These are phyloP conservation scores for Cephalotrichum gorgonifer DNA, from an alignment of 2,329 filamentous ascomycete genomes.

Conservation along the genomic window DNA sequence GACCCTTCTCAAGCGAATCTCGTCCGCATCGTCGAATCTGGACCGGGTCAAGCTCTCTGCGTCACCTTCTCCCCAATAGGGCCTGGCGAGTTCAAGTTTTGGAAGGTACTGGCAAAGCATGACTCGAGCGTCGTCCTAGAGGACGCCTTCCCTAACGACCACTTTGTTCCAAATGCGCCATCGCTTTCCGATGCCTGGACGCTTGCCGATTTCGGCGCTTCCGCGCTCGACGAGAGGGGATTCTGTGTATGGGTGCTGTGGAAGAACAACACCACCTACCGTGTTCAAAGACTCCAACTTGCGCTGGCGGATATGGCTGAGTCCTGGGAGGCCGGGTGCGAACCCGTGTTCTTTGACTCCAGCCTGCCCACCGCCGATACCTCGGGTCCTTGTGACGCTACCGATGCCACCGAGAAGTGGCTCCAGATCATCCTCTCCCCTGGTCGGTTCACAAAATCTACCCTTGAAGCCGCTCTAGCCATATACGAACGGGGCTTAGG, in stretches of 20 bases:
- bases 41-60: slow-evolving; percentile 44
- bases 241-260: slow-evolving; percentile 66
- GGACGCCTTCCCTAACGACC: slow-evolving; percentile 56
- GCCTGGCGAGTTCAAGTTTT: slow-evolving; percentile 89
- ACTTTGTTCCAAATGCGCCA: slow-evolving; percentile 49
- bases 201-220: slow-evolving; percentile 63
- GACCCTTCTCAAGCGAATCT: slow-evolving; percentile 71
- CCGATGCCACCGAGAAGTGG: slow-evolving; percentile 76
- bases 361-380: slow-evolving; percentile 41
- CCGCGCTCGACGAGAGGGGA: slow-evolving; percentile 39
- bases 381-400: slow-evolving; percentile 52
- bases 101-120: slow-evolving; percentile 59
- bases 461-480: slow-evolving; percentile 71
- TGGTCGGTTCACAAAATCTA: slow-evolving; percentile 68
- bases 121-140: slow-evolving; percentile 54
- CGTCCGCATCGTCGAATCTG: slow-evolving; percentile 57
- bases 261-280: slow-evolving; percentile 75
- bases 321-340: slow-evolving; percentile 62
- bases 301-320: slow-evolving; percentile 51
- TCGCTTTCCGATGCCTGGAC: slow-evolving; percentile 71
- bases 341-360: slow-evolving; percentile 52
- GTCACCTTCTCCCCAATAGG: slow-evolving; percentile 84
- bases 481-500: slow-evolving; percentile 65
- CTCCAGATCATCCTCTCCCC: slow-evolving; percentile 73
- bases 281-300: slow-evolving; percentile 64